Evolutionary conservation across 1,139 yeast species (phyloP).

Genomic region (Geotrichum restrictum): DNA sequence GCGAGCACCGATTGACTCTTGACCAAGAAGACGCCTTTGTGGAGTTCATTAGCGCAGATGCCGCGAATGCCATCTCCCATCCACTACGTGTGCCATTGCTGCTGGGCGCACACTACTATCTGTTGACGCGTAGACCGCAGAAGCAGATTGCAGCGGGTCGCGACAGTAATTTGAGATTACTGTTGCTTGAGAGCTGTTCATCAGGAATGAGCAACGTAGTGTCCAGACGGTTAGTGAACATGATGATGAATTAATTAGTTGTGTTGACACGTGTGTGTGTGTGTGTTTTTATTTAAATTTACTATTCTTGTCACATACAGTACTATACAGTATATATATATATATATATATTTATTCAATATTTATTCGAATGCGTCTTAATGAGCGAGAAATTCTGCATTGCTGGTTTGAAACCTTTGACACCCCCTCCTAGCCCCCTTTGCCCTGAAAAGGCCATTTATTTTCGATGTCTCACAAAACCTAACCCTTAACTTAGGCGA

Average conservation of each 20-base stretch:
- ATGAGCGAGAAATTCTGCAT: not conserved
- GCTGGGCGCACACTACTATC: conserved; percentile 20
- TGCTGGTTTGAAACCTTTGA: too few species aligned
- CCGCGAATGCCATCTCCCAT: not conserved
- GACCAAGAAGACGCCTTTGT: conserved; percentile 11
- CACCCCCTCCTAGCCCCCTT: not conserved
- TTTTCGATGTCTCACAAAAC: not conserved
- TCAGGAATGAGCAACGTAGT: conserved; percentile 18
- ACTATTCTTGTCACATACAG: too few species aligned
- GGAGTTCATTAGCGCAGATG: not conserved
- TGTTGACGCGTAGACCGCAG: conserved; percentile 17
- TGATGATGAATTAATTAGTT: conserved; percentile 20
- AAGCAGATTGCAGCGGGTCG: conserved; percentile 8
- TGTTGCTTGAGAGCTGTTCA: conserved; percentile 22
- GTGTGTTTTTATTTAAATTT: too few species aligned
- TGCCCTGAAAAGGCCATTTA: not conserved
- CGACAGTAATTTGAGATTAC: conserved; percentile 17
- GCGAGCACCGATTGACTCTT: not conserved
- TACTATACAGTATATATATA: too few species aligned
- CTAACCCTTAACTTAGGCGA: not conserved
- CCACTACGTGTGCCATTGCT: conserved; percentile 22
- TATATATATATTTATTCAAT: not conserved
- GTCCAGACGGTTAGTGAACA: conserved; percentile 23
- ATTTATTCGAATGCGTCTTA: not conserved
- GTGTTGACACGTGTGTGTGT: too few species aligned